A percentile compares a stretch with the other conserved stretches of the same genome.
phyloP scores from a whole-genome alignment of 1,284 basidiomycete genomes.

The Heterobasidion annosum region DNA sequence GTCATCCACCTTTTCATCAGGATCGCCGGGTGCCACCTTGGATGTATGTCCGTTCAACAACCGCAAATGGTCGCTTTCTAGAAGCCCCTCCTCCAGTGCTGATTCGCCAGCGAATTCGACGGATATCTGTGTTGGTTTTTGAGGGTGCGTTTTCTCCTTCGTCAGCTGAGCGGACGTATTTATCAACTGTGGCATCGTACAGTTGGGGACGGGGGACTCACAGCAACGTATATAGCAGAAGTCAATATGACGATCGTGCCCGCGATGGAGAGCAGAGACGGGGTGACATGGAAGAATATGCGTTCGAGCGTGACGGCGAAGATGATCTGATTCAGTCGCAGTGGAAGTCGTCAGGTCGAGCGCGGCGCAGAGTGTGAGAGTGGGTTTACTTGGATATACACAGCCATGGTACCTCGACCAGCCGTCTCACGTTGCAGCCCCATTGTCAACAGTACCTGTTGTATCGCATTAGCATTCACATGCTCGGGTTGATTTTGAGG shows the following conservation, averaged over 20 bases:
- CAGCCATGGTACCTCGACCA: constrained; percentile 48
- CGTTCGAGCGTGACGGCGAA: constrained; percentile 52
- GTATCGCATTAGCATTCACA: neutral
- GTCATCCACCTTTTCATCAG: neutral
- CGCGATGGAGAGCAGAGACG: constrained; percentile 41
- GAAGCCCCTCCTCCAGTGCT: constrained; percentile 22
- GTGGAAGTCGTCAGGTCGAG: neutral
- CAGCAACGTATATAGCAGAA: constrained; percentile 54
- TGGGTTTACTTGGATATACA: constrained; percentile 46
- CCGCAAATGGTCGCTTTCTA: neutral
- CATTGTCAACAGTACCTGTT: constrained; percentile 47
- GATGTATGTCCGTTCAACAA: neutral
- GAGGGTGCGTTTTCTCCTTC: constrained; percentile 13
- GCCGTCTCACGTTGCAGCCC: constrained; percentile 61
- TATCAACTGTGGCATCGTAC: neutral
- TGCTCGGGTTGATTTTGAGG: neutral
- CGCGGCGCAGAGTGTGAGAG: neutral
- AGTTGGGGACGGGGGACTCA: constrained; percentile 20
- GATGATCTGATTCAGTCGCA: constrained; percentile 33
- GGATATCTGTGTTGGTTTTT: constrained; percentile 7
- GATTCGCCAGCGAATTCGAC: constrained; percentile 16
- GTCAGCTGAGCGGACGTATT: constrained; percentile 10
- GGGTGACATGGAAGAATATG: constrained; percentile 48
- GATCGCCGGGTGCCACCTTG: neutral
- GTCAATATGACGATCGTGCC: constrained; percentile 51